A percentile compares a stretch with the other conserved stretches of the same genome.
phyloP scores from a whole-genome alignment of 768 basidiomycete species.

The Boletus sp. region DNA sequence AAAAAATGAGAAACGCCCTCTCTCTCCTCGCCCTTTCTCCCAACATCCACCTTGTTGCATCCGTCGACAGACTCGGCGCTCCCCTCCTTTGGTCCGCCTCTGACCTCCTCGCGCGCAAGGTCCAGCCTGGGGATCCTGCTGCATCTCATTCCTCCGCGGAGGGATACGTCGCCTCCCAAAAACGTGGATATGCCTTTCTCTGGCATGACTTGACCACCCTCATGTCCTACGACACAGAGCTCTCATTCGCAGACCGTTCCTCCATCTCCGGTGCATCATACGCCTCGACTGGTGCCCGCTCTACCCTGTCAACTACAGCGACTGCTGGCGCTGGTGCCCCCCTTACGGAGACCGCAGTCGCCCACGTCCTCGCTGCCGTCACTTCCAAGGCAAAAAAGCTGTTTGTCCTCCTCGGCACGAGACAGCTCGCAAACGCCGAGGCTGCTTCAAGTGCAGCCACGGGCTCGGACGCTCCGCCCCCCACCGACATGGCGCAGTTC shows the following conservation, averaged over 20 bases:
- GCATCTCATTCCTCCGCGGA: neutral
- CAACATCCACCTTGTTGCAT: conserved; percentile 78
- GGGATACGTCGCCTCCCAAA: conserved; percentile 13
- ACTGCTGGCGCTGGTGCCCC: conserved; percentile 35
- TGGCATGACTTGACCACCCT: conserved; percentile 94
- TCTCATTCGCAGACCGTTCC: conserved; percentile 62
- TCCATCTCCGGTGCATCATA: conserved; percentile 54
- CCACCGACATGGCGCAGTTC: conserved; percentile 39
- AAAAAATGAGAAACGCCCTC: conserved; percentile 64
- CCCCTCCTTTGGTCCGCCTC: conserved; percentile 81
- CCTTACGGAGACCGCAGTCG: conserved; percentile 74
- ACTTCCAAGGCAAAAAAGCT: conserved; percentile 84
- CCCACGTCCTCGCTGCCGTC: conserved; percentile 83
- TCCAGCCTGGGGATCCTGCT: conserved; percentile 1
- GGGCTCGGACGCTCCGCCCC: conserved; percentile 5
- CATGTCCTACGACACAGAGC: conserved; percentile 75
- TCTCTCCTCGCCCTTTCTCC: conserved; percentile 71
- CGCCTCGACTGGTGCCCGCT: conserved; percentile 29
- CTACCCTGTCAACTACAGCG: conserved; percentile 23
- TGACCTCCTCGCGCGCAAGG: conserved; percentile 57
- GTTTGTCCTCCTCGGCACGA: conserved; percentile 66
- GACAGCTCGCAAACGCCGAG: conserved; percentile 62
- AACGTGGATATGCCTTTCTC: conserved; percentile 67
- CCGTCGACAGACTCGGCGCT: conserved; percentile 84
- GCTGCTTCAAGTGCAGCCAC: conserved; percentile 8